Evolutionary conservation across 305 asterid species (phyloP).

Genomic region (Andrographis paniculata): DNA sequence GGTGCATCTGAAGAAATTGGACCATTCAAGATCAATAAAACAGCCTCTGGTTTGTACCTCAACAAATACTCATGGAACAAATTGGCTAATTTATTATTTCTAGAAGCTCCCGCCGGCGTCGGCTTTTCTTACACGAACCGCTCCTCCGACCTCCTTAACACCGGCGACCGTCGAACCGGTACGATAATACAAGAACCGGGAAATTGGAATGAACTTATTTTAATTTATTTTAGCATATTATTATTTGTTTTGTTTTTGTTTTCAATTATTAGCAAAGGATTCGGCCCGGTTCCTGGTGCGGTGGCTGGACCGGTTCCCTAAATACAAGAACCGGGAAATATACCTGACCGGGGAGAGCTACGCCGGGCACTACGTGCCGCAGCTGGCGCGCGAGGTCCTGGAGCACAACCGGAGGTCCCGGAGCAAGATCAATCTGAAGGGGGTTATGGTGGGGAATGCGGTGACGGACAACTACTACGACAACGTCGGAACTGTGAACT

Average conservation of each 20-base stretch:
- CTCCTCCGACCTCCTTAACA: constrained; percentile 70
- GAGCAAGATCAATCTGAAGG: constrained; percentile 58
- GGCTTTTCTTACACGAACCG: constrained; percentile 81
- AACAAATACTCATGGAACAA: constrained; percentile 90
- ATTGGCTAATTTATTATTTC: constrained; percentile 63
- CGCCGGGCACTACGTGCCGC: constrained; percentile 96
- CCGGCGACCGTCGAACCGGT: constrained; percentile 93
- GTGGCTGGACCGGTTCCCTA: constrained; percentile 88
- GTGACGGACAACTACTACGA: constrained; percentile 90
- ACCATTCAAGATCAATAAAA: constrained; percentile 67
- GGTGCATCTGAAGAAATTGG: constrained; percentile 99
- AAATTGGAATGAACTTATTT: too few species aligned
- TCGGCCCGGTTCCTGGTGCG: constrained; percentile 58
- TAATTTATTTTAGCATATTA: neutral
- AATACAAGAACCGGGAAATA: constrained; percentile 56
- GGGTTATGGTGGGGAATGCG: constrained; percentile 94
- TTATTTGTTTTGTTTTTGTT: neutral
- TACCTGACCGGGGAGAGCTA: constrained; percentile 89
- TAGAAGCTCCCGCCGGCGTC: constrained; percentile 96
- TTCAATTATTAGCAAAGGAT: constrained; percentile 45
- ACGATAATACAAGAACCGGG: too few species aligned
- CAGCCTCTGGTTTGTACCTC: constrained; percentile 48
- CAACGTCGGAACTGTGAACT: constrained; percentile 85
- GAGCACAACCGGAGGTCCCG: constrained; percentile 39
- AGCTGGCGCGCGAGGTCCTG: constrained; percentile 64